These are phyloP conservation scores for Heliamphora pulchella DNA, from an alignment of 179 eudicot genomes.

Conservation along the genomic window DNA sequence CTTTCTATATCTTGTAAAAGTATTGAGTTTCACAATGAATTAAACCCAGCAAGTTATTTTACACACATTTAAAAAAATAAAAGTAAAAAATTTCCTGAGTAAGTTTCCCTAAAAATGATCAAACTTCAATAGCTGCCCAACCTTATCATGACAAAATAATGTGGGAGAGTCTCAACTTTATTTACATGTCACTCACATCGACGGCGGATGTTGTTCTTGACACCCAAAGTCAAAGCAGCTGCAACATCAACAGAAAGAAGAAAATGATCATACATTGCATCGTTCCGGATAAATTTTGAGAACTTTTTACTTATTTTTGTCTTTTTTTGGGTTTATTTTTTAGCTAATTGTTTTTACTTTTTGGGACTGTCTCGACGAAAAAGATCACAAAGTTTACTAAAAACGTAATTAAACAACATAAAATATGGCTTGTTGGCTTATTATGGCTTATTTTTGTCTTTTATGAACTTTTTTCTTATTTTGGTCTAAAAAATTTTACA, in stretches of 20 bases:
- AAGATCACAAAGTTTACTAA: no score
- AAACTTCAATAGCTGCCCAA: neutral
- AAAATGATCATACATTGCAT: neutral
- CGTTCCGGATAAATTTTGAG: no score
- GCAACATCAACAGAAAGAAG: constrained; percentile 19
- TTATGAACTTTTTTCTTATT: no score
- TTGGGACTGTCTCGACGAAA: no score
- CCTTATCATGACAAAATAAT: constrained; percentile 4
- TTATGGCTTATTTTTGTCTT: no score
- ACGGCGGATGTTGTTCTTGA: constrained; percentile 6
- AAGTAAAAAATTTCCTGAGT: neutral
- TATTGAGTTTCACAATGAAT: neutral
- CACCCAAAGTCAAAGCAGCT: constrained; percentile 14
- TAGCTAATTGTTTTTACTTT: no score
- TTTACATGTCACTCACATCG: constrained; percentile 14
- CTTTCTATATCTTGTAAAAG: no score
- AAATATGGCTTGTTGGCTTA: no score
- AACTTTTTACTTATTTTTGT: no score
- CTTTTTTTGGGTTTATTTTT: no score
- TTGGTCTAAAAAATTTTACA: no score
- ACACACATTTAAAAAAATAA: neutral
- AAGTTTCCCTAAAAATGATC: neutral
- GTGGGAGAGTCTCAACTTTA: constrained; percentile 7
- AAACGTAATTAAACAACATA: no score
- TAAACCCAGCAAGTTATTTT: neutral